Evolutionary conservation across 441 rosid species (phyloP).

Genomic region (Erodium texanum): DNA sequence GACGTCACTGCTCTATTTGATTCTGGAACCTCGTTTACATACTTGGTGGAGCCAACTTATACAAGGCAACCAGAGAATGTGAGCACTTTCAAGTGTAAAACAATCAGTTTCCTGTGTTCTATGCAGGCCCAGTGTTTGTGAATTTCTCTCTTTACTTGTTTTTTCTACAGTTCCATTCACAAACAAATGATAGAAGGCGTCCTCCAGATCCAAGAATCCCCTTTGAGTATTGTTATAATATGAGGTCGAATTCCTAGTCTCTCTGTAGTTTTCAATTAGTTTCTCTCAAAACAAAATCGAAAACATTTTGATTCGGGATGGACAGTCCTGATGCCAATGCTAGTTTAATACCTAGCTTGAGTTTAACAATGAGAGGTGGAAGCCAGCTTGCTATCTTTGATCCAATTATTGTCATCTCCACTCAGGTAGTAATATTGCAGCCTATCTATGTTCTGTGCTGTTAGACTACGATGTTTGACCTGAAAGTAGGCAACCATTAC

Average conservation of each 20-base stretch:
- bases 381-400: conserved; percentile 40
- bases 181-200: conserved; percentile 37
- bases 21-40: conserved; percentile 56
- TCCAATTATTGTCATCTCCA: conserved; percentile 47
- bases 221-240: conserved; percentile 47
- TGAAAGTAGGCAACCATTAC: conserved; percentile 11
- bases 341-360: conserved; percentile 44
- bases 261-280: neutral
- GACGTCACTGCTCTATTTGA: conserved; percentile 51
- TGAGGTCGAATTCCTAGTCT: conserved; percentile 35
- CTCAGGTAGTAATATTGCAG: conserved; percentile 31
- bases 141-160: neutral
- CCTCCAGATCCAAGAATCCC: conserved; percentile 50
- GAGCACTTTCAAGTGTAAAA: conserved; percentile 18
- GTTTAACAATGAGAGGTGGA: conserved; percentile 50
- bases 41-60: conserved; percentile 47
- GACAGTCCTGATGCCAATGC: conserved; percentile 53
- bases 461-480: neutral
- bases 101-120: neutral
- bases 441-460: neutral
- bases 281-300: neutral
- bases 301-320: conserved; percentile 17
- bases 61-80: conserved; percentile 39
- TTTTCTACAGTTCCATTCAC: conserved; percentile 46
- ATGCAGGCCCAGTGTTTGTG: neutral